phyloP scores from a whole-genome alignment of 2,329 filamentous ascomycete species.

The Aspergillus sp. region DNA sequence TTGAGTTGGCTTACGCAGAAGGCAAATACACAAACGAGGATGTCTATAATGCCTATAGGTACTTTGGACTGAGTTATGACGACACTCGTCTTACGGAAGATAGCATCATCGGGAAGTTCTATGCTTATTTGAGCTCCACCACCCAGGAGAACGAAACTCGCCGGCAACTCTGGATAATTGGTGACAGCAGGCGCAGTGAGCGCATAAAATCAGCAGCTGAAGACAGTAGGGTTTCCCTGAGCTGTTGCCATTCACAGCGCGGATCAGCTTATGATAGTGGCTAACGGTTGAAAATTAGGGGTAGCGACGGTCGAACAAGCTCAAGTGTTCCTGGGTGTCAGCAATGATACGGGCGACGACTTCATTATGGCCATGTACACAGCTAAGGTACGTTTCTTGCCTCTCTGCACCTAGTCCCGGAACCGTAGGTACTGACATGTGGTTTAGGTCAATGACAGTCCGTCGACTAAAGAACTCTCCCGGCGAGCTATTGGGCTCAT shows the following conservation, averaged over 20 bases:
- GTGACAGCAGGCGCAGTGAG: constrained; percentile 56
- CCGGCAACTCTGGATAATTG: constrained; percentile 60
- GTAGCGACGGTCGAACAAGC: constrained; percentile 65
- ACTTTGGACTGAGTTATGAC: constrained; percentile 55
- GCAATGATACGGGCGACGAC: constrained; percentile 53
- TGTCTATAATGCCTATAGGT: constrained; percentile 57
- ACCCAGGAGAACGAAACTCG: constrained; percentile 57
- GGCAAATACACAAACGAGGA: constrained; percentile 59
- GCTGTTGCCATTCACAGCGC: not conserved
- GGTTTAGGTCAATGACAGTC: constrained; percentile 51
- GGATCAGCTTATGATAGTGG: not conserved
- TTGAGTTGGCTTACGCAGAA: constrained; percentile 58
- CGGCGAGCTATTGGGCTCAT: constrained; percentile 59
- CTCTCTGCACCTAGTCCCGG: not conserved
- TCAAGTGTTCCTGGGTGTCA: constrained; percentile 59
- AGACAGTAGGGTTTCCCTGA: constrained; percentile 44
- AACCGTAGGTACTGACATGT: constrained; percentile 5
- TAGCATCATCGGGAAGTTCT: constrained; percentile 62
- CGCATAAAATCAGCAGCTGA: constrained; percentile 59
- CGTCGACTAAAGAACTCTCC: constrained; percentile 50
- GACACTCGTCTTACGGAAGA: constrained; percentile 54
- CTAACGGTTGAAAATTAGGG: constrained; percentile 28
- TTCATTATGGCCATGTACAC: constrained; percentile 58
- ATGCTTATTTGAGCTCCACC: constrained; percentile 57
- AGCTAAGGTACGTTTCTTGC: constrained; percentile 48